Percentiles rank a stretch among this genome's conserved stretches.
These are phyloP conservation scores for Sungouiozyma ichnusensis DNA, from an alignment of 805 yeast species.

Conservation along the genomic window DNA sequence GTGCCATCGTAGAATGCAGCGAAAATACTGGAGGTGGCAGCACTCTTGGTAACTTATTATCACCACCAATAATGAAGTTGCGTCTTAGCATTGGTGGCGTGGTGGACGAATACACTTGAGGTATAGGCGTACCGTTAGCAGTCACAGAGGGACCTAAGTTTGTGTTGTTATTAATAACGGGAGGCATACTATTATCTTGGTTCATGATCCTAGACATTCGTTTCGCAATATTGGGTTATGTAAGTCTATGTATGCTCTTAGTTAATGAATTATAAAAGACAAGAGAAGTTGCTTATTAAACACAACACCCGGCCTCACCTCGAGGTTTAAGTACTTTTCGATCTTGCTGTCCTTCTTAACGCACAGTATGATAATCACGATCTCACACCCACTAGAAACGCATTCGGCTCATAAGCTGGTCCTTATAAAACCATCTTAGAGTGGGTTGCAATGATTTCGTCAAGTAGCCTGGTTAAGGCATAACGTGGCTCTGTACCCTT, in stretches of 20 bases:
- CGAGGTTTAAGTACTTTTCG: not conserved
- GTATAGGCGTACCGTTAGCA: not conserved
- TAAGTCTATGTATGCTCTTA: not conserved
- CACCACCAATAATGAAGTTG: not conserved
- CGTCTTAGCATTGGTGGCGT: not conserved
- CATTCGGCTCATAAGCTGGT: not conserved
- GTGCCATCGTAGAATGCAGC: not conserved
- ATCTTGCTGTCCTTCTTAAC: not conserved
- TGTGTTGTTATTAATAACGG: too few species aligned
- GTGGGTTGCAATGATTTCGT: too few species aligned
- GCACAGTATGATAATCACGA: not conserved
- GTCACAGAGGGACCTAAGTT: too few species aligned
- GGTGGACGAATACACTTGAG: not conserved
- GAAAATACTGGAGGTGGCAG: slow-evolving; percentile 1
- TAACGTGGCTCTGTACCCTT: too few species aligned
- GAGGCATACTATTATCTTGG: not conserved
- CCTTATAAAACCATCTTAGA: too few species aligned
- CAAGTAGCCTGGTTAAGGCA: too few species aligned
- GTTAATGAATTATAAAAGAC: not conserved
- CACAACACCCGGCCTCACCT: not conserved
- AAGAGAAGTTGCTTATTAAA: not conserved
- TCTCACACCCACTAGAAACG: not conserved
- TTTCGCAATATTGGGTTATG: too few species aligned
- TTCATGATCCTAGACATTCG: not conserved
- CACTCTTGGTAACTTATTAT: slow-evolving; percentile 1